Base-by-base conservation (phyloP, 2,329 filamentous ascomycete genomes). In the Monilinia polystroma region DNA sequence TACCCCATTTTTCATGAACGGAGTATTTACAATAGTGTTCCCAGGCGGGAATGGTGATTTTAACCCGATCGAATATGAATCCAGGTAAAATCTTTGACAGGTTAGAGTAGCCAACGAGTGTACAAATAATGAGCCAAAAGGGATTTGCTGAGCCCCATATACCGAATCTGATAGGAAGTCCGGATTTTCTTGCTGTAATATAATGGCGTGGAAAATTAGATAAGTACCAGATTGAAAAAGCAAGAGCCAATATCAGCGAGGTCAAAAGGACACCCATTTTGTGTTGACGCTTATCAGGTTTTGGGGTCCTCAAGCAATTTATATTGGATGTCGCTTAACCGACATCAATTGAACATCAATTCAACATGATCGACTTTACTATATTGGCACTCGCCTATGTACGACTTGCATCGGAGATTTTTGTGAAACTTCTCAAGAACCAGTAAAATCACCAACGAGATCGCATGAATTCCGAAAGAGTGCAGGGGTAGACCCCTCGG, bases 21-120 rank as follows among this genome's bases (percentile, higher is more conserved):
- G 35, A 66, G 63, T 65, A 58, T 51, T 65, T 62, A 16, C 67
- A 66, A 49, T 69, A 66, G 26, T 67, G 67, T 63, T 69, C 67
- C 41, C 58, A 65, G 26, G 66, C 67, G 45, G 64, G 64, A 26
- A 67, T 69, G 3, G 66, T 69, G 8, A 69, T 63, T 32, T 62
- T 65, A 11, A 69, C 18, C 18, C 68, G 57, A 47, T 69, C 57
- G 38, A 65, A 66, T 23, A 67, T 54, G 47, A 63, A 68, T 64
- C 51, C 57, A 52, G 66, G 68, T 49, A 69, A 63, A 53, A 66
- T 54, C 26, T 47, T 68, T 5, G 41, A 49, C 11, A 60, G 18
- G n/a, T 6, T 49, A 4, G 43, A 60, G 16, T 53, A 69, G 35
- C 57, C 57, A 51, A 41, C 59, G 47, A 29, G 63, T 29, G 65